phyloP scores from a whole-genome alignment of 768 basidiomycete genomes.

The Suillus lakei region DNA sequence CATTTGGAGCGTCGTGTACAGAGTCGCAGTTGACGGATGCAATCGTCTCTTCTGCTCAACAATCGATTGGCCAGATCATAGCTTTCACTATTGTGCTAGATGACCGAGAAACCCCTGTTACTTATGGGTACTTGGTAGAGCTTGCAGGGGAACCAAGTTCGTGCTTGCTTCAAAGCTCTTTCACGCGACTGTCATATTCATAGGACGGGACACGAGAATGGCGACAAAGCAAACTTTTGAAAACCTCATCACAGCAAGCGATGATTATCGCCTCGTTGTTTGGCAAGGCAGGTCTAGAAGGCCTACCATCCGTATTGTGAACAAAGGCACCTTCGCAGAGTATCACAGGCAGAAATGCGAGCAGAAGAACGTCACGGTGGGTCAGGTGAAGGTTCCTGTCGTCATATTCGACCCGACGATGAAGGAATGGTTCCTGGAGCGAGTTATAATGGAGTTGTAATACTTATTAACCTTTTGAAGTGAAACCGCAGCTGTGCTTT shows the following conservation, averaged over 20 bases:
- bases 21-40: conserved; percentile 21
- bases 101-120: conserved; percentile 7
- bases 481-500: no score
- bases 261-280: neutral
- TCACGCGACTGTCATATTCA: neutral
- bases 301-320: conserved; percentile 28
- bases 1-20: conserved; percentile 4
- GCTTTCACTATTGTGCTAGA: conserved; percentile 7
- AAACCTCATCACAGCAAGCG: neutral
- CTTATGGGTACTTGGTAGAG: conserved; percentile 15
- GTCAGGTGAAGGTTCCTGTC: conserved; percentile 21
- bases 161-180: neutral
- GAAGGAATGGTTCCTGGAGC: conserved; percentile 7
- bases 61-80: conserved; percentile 5
- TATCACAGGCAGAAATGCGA: conserved; percentile 23
- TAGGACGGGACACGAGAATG: conserved; percentile 3
- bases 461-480: neutral
- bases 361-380: conserved; percentile 4
- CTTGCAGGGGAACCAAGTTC: conserved; percentile 1
- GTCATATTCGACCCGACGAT: neutral
- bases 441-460: conserved; percentile 1
- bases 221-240: conserved; percentile 9
- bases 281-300: neutral
- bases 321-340: conserved; percentile 22
- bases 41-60: conserved; percentile 8